Conservation (phyloP, 805 yeast genomes). For the Wickerhamomyces bisporus region DNA sequence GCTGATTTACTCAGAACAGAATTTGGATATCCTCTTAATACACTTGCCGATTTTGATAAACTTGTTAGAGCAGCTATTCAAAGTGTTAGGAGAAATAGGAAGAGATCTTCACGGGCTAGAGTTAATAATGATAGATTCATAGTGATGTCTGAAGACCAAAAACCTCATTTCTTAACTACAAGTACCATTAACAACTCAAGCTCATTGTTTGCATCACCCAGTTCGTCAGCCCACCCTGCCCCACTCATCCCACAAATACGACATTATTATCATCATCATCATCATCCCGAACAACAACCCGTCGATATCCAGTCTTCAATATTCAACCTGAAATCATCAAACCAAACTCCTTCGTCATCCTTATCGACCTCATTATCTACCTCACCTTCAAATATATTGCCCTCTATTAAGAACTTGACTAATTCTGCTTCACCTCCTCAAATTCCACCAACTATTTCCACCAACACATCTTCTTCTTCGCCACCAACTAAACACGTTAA, state of each 20-base stretch:
- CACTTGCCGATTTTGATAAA: constrained; percentile 74
- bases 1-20: constrained; percentile 75
- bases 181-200: not conserved
- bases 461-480: constrained; percentile 3
- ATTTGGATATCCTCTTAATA: constrained; percentile 59
- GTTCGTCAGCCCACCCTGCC: constrained; percentile 2
- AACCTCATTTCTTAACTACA: constrained; percentile 1
- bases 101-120: constrained; percentile 40
- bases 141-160: constrained; percentile 11
- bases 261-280: too few relatives aligned
- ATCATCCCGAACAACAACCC: not conserved
- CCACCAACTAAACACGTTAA: too few relatives aligned
- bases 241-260: constrained; percentile 7
- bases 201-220: not conserved
- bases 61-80: constrained; percentile 92
- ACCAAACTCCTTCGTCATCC: constrained; percentile 9
- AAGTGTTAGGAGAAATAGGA: constrained; percentile 83
- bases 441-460: not conserved
- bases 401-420: constrained; percentile 11
- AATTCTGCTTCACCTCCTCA: constrained; percentile 2
- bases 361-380: constrained; percentile 4
- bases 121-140: constrained; percentile 18
- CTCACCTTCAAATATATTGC: constrained; percentile 14
- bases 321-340: constrained; percentile 3
- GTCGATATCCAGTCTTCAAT: too few relatives aligned